A percentile compares a stretch with the other conserved stretches of the same genome.
These are phyloP conservation scores for Thuidium tamariscinum DNA, from an alignment of 225 moss, liverwort and hornwort genomes.

Conservation along the genomic window DNA sequence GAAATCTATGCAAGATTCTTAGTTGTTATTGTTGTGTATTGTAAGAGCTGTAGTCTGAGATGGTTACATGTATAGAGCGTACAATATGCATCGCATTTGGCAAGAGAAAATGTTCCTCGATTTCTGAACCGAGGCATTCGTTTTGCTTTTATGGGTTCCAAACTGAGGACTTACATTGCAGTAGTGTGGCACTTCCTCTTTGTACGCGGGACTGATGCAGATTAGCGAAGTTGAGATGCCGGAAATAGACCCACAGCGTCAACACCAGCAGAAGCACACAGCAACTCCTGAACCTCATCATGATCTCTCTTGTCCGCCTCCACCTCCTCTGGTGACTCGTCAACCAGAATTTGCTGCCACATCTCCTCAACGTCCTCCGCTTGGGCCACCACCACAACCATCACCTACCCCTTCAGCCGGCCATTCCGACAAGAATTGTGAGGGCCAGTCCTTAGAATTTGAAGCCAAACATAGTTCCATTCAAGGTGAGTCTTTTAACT, in stretches of 20 bases:
- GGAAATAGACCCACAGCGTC: conserved; percentile 5
- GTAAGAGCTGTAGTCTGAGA: neutral
- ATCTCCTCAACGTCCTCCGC: conserved; percentile 2
- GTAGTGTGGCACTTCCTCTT: neutral
- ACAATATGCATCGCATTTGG: neutral
- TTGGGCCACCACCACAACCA: conserved; percentile 1
- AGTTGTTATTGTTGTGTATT: neutral
- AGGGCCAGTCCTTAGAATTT: neutral
- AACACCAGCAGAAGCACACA: neutral
- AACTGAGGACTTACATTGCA: neutral
- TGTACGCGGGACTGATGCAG: conserved; percentile 16
- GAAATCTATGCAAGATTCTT: neutral
- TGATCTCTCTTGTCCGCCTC: conserved; percentile 1
- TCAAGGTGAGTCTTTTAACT: conserved; percentile 28
- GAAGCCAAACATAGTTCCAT: conserved; percentile 49
- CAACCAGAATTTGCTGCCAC: neutral
- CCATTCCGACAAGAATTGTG: neutral
- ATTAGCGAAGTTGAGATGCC: conserved; percentile 41
- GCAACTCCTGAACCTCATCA: neutral
- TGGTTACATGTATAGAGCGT: neutral
- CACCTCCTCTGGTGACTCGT: neutral
- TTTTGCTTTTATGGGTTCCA: neutral
- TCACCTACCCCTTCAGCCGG: neutral
- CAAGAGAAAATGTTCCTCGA: neutral
- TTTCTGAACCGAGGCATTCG: neutral